Conservation (phyloP, 2,329 filamentous ascomycete genomes). For the Nemania sp. region DNA sequence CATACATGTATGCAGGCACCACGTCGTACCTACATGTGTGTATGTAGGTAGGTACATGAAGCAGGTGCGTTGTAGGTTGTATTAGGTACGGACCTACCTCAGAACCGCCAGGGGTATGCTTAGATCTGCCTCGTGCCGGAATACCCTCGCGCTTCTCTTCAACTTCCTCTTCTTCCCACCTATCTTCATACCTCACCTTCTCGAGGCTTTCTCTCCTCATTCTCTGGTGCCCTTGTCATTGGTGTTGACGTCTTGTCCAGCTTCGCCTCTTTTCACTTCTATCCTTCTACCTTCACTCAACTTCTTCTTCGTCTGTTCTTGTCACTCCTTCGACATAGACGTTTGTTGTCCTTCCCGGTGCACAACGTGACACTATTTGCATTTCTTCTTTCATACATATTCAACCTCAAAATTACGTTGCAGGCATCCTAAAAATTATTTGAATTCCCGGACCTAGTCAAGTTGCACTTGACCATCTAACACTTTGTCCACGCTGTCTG, state of each 20-base stretch:
- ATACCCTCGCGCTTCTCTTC: constrained; percentile 4
- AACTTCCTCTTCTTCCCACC: constrained; percentile 7
- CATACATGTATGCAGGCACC: not conserved
- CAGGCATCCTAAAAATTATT: constrained; percentile 12
- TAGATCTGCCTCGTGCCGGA: constrained; percentile 1
- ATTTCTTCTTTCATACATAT: constrained; percentile 16
- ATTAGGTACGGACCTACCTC: not conserved
- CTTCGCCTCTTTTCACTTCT: constrained; percentile 4
- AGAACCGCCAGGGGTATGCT: constrained; percentile 8
- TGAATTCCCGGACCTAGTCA: constrained; percentile 4
- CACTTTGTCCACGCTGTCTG: no score
- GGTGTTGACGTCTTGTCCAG: constrained; percentile 5
- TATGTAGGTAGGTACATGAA: not conserved
- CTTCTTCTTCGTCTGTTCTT: constrained; percentile 10
- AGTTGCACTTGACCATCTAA: constrained; percentile 2
- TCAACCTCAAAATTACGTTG: constrained; percentile 4
- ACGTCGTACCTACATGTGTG: not conserved
- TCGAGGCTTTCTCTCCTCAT: constrained; percentile 6
- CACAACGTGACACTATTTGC: constrained; percentile 11
- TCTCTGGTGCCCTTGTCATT: constrained; percentile 1
- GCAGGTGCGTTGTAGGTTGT: not conserved
- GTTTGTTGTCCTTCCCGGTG: constrained; percentile 4
- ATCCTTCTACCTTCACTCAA: not conserved
- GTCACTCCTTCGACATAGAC: constrained; percentile 19
- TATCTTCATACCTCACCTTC: constrained; percentile 1